Evolutionary conservation across 768 basidiomycete genomes (phyloP), one percentile per base, ranked within the genome.

Genomic region (Pleurotus ostreatus): DNA sequence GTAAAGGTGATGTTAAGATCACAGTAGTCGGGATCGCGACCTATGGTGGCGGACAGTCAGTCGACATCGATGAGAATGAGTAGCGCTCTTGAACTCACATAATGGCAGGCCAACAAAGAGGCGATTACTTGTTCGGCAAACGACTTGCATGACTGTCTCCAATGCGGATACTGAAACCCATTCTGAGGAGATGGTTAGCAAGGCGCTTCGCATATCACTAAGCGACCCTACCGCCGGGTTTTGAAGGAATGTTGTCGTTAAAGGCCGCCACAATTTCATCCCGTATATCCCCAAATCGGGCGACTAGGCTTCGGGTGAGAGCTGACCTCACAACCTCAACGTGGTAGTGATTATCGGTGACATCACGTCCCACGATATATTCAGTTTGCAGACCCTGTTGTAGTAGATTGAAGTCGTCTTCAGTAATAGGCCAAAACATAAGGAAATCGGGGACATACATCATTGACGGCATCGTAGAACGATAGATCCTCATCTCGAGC

Each of bases 1-100:
- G 75, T 68, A 59, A 68, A 76, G 3, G 65, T 37, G 37, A 74
- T 60, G 47, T 61, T 66, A 39, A 74, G 62, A n/a, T 62, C 57
- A 20, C 58, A 58, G 56, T 62, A 71, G 37, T 70, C 70, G 6
- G 63, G 57, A 54, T 69, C 58, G 6, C 68, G 61, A 49, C 69
- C 69, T 70, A 13, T 46, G 30, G 30, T 2, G 8, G 30, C 11
- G 5, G 4, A 49, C 7, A 43, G n/a, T 51, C 2, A 56, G 43
- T 25, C 1, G 9, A 9, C 44, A 44, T 16, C 11, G 3, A 5
- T 37, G 16, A 34, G 9, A 45, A 13, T 15, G 39, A 7, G 8
- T 20, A 5, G 16, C 22, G n/a, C 37, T n/a, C 12, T 2, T 4
- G 3, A 22, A 44, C 18, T 25, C 16, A 55, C 54, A 55, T 26